A percentile compares a stretch with the other conserved stretches of the same genome.
phyloP scores from a whole-genome alignment of 495 filamentous ascomycete genomes.

The Penicillium soppii region DNA sequence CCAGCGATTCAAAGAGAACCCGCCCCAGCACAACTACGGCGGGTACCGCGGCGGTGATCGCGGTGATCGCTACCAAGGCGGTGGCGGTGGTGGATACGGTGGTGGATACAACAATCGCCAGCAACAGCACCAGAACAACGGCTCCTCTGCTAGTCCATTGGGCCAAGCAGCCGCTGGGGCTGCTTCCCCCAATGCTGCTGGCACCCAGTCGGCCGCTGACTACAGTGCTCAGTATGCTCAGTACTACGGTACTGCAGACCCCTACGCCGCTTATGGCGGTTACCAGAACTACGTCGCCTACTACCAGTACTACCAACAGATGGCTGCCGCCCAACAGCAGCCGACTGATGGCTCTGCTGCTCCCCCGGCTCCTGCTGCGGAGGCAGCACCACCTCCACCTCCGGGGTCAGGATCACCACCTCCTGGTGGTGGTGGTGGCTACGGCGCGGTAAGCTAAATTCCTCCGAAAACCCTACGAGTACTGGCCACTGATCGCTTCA shows the following conservation, averaged over 20 bases:
- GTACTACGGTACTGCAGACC: conserved; percentile 74
- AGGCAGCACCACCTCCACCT: conserved; percentile 63
- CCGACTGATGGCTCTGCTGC: conserved; percentile 47
- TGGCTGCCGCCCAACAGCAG: conserved; percentile 51
- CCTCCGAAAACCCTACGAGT: not conserved
- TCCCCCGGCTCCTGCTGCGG: conserved; percentile 59
- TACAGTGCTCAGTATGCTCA: conserved; percentile 85
- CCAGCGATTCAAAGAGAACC: conserved; percentile 83
- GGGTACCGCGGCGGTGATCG: conserved; percentile 46
- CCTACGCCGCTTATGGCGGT: conserved; percentile 90
- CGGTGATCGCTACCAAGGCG: conserved; percentile 30
- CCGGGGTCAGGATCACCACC: conserved; percentile 66
- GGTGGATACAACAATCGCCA: conserved; percentile 40
- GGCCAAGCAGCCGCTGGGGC: conserved; percentile 31
- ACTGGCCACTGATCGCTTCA: not conserved
- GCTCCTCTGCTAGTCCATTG: conserved; percentile 37
- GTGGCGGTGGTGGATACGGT: conserved; percentile 26
- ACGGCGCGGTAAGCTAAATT: conserved; percentile 66
- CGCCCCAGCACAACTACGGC: conserved; percentile 63
- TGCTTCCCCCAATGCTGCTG: conserved; percentile 33
- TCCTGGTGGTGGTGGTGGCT: conserved; percentile 56
- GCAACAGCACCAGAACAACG: conserved; percentile 32
- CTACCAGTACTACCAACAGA: conserved; percentile 70
- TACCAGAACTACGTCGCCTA: conserved; percentile 70
- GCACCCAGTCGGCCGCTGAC: conserved; percentile 39